phyloP scores from a whole-genome alignment of 768 basidiomycete species.

The Botryobasidium botryosum region DNA sequence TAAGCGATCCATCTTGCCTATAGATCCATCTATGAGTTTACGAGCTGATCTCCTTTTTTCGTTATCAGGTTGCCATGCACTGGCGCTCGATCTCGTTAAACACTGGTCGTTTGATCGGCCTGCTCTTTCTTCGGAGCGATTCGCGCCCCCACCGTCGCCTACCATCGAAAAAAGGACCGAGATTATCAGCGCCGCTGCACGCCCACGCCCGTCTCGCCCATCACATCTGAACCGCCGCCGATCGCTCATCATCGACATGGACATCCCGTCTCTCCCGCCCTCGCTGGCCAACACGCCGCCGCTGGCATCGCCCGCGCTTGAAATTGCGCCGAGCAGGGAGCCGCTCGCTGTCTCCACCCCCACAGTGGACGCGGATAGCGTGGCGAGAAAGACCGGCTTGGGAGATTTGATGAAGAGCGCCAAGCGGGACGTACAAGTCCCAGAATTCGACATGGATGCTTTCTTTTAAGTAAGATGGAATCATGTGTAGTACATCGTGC shows the following conservation, averaged over 20 bases:
- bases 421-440: constrained; percentile 68
- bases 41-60: constrained; percentile 3
- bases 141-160: no score
- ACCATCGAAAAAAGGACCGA: no score
- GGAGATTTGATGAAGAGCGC: constrained; percentile 84
- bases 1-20: constrained; percentile 22
- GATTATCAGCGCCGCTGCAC: neutral
- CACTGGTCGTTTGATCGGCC: constrained; percentile 88
- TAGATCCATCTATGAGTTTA: neutral
- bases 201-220: neutral
- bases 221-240: constrained; percentile 40
- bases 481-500: no score
- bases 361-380: neutral
- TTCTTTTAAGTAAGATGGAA: constrained; percentile 48
- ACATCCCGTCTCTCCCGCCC: constrained; percentile 46
- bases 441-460: constrained; percentile 74
- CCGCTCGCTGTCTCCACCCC: neutral
- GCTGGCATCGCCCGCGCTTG: constrained; percentile 18
- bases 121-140: no score
- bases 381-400: constrained; percentile 37
- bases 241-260: constrained; percentile 83
- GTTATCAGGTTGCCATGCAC: constrained; percentile 63
- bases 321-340: neutral
- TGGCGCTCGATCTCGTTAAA: constrained; percentile 79
- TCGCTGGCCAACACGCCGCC: constrained; percentile 37